Percentiles rank a stretch among this genome's conserved stretches.
Conservation (phyloP, 1,139 yeast species). For the Debaryomyces sp. region DNA sequence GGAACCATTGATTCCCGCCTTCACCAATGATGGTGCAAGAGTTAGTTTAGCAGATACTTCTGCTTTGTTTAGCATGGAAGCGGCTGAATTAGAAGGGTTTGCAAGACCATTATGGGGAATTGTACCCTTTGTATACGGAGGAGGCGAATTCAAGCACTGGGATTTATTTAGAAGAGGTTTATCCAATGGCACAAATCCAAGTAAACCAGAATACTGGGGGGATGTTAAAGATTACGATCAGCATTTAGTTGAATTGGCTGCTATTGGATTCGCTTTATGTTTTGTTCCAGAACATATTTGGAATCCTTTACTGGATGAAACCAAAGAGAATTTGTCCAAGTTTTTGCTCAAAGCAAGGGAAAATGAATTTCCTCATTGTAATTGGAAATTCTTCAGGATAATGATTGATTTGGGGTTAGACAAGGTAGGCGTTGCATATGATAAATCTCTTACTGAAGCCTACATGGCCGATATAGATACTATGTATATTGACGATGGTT, state of each 20-base stretch:
- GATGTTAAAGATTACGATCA: slow-evolving; percentile 19
- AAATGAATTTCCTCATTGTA: slow-evolving; percentile 18
- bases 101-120: slow-evolving; percentile 30
- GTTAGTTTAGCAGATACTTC: slow-evolving; percentile 15
- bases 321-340: slow-evolving; percentile 17
- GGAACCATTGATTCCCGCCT: slow-evolving; percentile 12
- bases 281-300: slow-evolving; percentile 23
- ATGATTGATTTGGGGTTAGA: slow-evolving; percentile 25
- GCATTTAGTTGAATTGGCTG: slow-evolving; percentile 29
- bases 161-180: slow-evolving; percentile 19
- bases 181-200: slow-evolving; percentile 27
- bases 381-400: slow-evolving; percentile 31
- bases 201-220: slow-evolving; percentile 29
- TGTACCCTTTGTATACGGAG: slow-evolving; percentile 25
- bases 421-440: slow-evolving; percentile 19
- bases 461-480: slow-evolving; percentile 21
- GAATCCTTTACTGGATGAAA: slow-evolving; percentile 24
- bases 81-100: slow-evolving; percentile 29
- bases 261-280: slow-evolving; percentile 25
- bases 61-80: slow-evolving; percentile 20
- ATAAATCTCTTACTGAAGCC: slow-evolving; percentile 13
- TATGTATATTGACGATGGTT: slow-evolving; percentile 26
- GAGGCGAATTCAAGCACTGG: slow-evolving; percentile 21
- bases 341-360: slow-evolving; percentile 19
- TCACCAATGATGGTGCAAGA: slow-evolving; percentile 11